A percentile compares a stretch with the other conserved stretches of the same genome.
Evolutionary conservation across 495 filamentous ascomycete species (phyloP).

Genomic region (Neurospora cerealis): DNA sequence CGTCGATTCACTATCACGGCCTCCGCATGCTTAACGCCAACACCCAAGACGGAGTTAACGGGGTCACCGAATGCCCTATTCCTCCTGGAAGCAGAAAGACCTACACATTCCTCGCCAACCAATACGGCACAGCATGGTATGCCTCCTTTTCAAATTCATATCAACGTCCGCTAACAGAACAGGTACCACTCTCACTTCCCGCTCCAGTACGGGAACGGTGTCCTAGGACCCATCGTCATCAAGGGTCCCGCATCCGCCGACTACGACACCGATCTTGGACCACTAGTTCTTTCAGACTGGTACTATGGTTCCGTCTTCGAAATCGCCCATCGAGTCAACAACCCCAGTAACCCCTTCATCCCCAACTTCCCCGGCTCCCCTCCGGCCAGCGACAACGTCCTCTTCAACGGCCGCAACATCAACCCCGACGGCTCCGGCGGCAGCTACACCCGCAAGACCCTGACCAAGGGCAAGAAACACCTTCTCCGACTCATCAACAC

Average conservation of each 20-base stretch:
- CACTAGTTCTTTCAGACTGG: conserved; percentile 36
- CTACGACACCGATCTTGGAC: conserved; percentile 44
- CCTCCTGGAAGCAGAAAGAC: conserved; percentile 32
- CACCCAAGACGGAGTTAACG: conserved; percentile 33
- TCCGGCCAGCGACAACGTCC: conserved; percentile 20
- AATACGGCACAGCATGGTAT: conserved; percentile 34
- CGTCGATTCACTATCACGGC: conserved; percentile 49
- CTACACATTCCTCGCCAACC: conserved; percentile 39
- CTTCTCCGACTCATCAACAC: conserved; percentile 44
- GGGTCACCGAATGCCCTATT: conserved; percentile 42
- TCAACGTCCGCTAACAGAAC: neutral
- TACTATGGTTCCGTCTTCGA: conserved; percentile 22
- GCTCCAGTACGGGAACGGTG: conserved; percentile 42
- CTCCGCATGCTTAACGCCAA: conserved; percentile 30
- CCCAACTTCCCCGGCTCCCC: conserved; percentile 22
- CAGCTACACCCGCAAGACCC: conserved; percentile 20
- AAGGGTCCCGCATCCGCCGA: conserved; percentile 41
- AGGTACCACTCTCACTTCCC: conserved; percentile 49
- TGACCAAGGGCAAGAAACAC: conserved; percentile 33
- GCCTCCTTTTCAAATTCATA: neutral
- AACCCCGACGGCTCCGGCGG: conserved; percentile 19
- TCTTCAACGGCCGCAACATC: conserved; percentile 35
- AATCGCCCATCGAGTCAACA: conserved; percentile 10
- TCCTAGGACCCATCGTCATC: conserved; percentile 42
- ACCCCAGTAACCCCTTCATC: conserved; percentile 18